Evolutionary conservation across 2,329 filamentous ascomycete species (phyloP), one percentile per base, ranked within the genome.

Genomic region (Tolypocladium paradoxum): DNA sequence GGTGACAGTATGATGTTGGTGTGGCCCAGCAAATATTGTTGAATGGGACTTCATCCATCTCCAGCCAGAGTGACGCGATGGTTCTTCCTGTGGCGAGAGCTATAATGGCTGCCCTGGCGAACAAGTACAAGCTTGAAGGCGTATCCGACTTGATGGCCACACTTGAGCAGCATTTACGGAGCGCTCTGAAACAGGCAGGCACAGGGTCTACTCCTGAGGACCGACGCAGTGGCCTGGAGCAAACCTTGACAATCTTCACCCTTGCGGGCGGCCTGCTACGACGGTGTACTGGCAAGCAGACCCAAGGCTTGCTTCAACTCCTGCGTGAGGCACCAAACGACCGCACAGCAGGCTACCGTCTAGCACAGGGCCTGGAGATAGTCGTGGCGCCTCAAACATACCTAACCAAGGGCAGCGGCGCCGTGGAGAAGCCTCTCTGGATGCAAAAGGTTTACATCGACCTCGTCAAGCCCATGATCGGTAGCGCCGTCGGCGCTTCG

Each of bases 391-490:
- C 70, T 5, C 71, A 72, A 51, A 61, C 62, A 2, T 64, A 67
- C 33, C 64, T 77, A 1, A 65, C 62, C 18, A 64, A 71, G 48
- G 69, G 73, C 5, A 70, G 68, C 56, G 74, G 73, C 53, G 73
- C 73, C 4, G 57, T 72, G 2, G 64, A 75, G 34, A 74, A 72
- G 56, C 71, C 71, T 4, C 65, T 79, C 1, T 75, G 72, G 70
- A 64, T 69, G 54, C 77, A 80, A 54, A 77, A 76, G 63, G 64
- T 74, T 2, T 79, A 78, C 60, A 66, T 72, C 48, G 68, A 74
- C 49, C 62, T 78, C 8, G 70, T 71, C 27, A 70, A 70, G 57
- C 73, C 75, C 4, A 70, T 79, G 62, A 65, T 79, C 4, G 60
- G 65, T 16, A 61, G 64, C 3, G 77, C 77, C 9, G 69, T 60